Evolutionary conservation across 495 filamentous ascomycete species (phyloP).

Genomic region (Penicillium coffeae): DNA sequence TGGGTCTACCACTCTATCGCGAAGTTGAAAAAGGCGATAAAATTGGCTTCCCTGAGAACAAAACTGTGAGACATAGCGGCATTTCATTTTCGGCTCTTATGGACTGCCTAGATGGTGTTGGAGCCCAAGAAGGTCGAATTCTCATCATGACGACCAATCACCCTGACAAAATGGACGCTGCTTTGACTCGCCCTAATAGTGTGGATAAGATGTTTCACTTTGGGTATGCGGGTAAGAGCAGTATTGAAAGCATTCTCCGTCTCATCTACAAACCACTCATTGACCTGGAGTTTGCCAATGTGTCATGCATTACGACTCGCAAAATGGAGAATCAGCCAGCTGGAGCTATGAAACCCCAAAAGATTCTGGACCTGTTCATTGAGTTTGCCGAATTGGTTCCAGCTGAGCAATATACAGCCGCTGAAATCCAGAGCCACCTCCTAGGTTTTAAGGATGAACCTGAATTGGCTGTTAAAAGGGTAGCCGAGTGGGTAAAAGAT

Average conservation of each 20-base stretch:
- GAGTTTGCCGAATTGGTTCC: slow-evolving; percentile 52
- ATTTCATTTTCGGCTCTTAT: slow-evolving; percentile 65
- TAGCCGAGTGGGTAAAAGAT: slow-evolving; percentile 49
- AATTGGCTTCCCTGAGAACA: too few relatives aligned
- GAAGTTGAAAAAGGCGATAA: not conserved
- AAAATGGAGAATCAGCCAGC: too few relatives aligned
- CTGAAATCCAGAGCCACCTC: slow-evolving; percentile 64
- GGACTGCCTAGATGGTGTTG: slow-evolving; percentile 82
- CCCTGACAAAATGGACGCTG: slow-evolving; percentile 68
- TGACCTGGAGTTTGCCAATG: too few relatives aligned
- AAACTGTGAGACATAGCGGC: slow-evolving; percentile 38
- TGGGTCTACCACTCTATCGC: not conserved
- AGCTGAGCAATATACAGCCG: slow-evolving; percentile 53
- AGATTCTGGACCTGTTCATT: slow-evolving; percentile 39
- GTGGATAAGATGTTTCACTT: slow-evolving; percentile 64
- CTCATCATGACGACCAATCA: slow-evolving; percentile 85
- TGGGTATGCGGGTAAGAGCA: slow-evolving; percentile 13
- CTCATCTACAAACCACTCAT: slow-evolving; percentile 65
- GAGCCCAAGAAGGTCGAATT: slow-evolving; percentile 74
- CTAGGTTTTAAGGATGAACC: slow-evolving; percentile 55
- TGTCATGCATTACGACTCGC: too few relatives aligned
- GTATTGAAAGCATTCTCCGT: slow-evolving; percentile 58
- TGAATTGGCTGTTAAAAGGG: slow-evolving; percentile 51
- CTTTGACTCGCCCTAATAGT: slow-evolving; percentile 71
- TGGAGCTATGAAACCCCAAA: too few relatives aligned